Evolutionary conservation across 345 rosid species (phyloP).

Genomic region (Gossypium ekmanianum): DNA sequence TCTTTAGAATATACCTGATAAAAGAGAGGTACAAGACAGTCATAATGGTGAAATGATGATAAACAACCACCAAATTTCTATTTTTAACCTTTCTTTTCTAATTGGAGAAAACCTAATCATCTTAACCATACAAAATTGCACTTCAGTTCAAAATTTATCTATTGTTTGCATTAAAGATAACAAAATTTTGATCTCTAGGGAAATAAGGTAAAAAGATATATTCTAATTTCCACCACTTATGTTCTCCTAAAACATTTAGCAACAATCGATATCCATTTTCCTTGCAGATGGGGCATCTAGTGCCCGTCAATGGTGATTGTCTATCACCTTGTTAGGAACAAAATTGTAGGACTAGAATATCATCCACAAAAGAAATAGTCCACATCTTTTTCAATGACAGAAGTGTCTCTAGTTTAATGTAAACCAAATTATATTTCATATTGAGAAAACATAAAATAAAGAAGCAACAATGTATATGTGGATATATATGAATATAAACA

Average conservation of each 20-base stretch:
- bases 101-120: neutral
- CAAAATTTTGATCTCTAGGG: neutral
- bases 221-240: neutral
- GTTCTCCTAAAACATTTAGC: neutral
- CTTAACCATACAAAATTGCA: neutral
- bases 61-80: neutral
- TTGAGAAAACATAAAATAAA: neutral
- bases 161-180: neutral
- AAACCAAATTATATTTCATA: neutral
- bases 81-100: neutral
- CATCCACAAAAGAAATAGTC: neutral
- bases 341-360: neutral
- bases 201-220: neutral
- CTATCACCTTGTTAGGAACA: neutral
- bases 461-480: neutral
- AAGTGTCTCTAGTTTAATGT: neutral
- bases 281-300: neutral
- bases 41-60: neutral
- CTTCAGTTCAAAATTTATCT: neutral
- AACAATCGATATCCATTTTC: neutral
- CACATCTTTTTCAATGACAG: neutral
- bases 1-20: slow-evolving; percentile 73
- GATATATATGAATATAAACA: neutral
- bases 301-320: neutral
- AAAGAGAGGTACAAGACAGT: neutral